Evolutionary conservation across 2,329 filamentous ascomycete genomes (phyloP).

Genomic region (Phyllosticta paracitricarpa): DNA sequence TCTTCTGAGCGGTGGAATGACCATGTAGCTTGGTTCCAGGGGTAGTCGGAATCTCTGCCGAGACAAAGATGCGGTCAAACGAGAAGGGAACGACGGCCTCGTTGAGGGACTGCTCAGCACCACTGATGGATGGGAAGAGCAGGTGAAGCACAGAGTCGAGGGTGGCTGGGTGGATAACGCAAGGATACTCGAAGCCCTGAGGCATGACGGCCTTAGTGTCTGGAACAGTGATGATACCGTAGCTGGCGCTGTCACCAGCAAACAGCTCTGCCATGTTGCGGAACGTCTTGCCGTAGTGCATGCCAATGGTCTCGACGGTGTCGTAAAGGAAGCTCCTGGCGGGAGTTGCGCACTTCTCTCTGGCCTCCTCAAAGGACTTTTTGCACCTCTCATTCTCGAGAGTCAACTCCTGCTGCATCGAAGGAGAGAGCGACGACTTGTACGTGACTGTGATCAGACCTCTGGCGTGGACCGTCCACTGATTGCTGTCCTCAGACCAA

Average conservation of each 20-base stretch:
- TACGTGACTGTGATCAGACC: conserved; percentile 1
- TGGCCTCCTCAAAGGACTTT: neutral
- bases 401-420: neutral
- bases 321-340: conserved; percentile 14
- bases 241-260: conserved; percentile 7
- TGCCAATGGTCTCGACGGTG: conserved; percentile 15
- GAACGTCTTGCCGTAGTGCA: conserved; percentile 15
- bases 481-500: neutral
- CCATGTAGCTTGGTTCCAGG: neutral
- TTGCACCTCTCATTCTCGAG: neutral
- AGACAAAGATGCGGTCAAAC: neutral
- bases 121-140: conserved; percentile 9
- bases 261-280: conserved; percentile 9
- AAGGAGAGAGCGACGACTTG: neutral
- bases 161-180: conserved; percentile 3
- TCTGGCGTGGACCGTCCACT: conserved; percentile 1
- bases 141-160: conserved; percentile 24
- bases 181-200: neutral
- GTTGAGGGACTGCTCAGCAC: neutral
- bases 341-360: neutral
- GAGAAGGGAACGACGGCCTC: conserved; percentile 3
- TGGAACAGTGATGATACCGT: neutral
- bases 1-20: neutral
- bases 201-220: conserved; percentile 1
- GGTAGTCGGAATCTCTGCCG: neutral